These are phyloP conservation scores for Paracoccidioides lutzii DNA, from an alignment of 2,329 filamentous ascomycete genomes.

Conservation along the genomic window DNA sequence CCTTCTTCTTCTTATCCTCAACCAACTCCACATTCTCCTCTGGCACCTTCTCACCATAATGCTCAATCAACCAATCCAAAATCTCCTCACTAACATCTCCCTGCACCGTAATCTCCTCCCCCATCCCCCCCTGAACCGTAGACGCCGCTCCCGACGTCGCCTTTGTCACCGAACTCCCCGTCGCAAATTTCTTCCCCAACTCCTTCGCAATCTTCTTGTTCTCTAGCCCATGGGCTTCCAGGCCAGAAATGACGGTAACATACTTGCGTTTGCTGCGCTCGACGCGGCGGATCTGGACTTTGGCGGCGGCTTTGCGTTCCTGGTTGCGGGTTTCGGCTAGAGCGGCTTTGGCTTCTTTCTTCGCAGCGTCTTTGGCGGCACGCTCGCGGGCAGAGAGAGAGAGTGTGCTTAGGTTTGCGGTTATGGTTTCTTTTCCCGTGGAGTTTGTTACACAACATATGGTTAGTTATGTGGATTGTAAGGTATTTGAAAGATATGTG, in stretches of 20 bases:
- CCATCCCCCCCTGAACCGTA: slow-evolving; percentile 4
- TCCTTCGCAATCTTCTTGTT: slow-evolving; percentile 95
- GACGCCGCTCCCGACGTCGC: slow-evolving; percentile 54
- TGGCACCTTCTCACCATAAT: slow-evolving; percentile 70
- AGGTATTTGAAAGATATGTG: no score
- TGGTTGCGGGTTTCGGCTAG: slow-evolving; percentile 71
- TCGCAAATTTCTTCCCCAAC: slow-evolving; percentile 97
- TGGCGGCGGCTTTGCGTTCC: slow-evolving; percentile 68
- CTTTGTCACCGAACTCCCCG: slow-evolving; percentile 85
- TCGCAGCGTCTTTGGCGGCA: slow-evolving; percentile 87
- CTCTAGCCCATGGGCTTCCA: slow-evolving; percentile 83
- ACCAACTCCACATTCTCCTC: slow-evolving; percentile 91
- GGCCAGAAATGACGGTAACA: slow-evolving; percentile 79
- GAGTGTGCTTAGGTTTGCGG: slow-evolving; percentile 71
- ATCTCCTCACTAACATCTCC: slow-evolving; percentile 94
- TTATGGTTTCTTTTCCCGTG: slow-evolving; percentile 54
- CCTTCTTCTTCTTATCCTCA: slow-evolving; percentile 92
- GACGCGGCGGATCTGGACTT: slow-evolving; percentile 86
- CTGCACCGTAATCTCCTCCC: slow-evolving; percentile 92
- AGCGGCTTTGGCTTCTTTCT: slow-evolving; percentile 91
- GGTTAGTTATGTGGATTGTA: not conserved
- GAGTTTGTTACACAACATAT: not conserved
- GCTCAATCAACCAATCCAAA: slow-evolving; percentile 76
- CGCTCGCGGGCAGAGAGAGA: slow-evolving; percentile 87
- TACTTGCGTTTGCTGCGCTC: slow-evolving; percentile 97